Evolutionary conservation across 495 filamentous ascomycete species (phyloP), one percentile per base, ranked within the genome.

Genomic region (Trichoderma erinaceum): DNA sequence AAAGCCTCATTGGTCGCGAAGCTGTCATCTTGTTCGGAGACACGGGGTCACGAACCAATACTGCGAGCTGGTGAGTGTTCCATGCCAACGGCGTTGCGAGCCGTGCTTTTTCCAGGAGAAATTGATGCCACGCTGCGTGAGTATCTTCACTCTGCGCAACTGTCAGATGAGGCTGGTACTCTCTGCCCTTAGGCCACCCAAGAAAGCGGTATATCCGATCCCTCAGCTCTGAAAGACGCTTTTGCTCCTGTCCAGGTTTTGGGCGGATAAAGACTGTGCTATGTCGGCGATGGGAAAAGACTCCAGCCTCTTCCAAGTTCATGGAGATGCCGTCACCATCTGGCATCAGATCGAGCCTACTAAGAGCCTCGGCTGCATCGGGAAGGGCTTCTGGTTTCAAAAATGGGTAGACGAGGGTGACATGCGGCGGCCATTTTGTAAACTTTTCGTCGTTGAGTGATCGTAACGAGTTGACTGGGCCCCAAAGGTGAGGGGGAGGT

Each of bases 381-480:
- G 64, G 32, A 66, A 79, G 65, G 25, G 65, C 16, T 3, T 74
- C 67, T 32, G 71, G 69, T 4, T 75, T 72, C 4, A 86, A 83
- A 68, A 87, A 88, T 12, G 86, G 86, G 69, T 88, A 87, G 2
- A 86, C 70, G 41, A 88, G 69, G 68, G 87, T 88, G 69, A 88
- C 68, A 69, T 88, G 86, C 7, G 85, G 83, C 3, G 85, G 84
- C 86, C 86, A 88, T 76, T 79, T 84, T 38, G 73, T 75, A 70
- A 82, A 83, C 2, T 78, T 79, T 64, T 83, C 83, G 72, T 88
- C 86, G 74, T 87, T 83, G 41, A 84, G 73, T 10, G 76, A 77
- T 25, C 85, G 79, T 10, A 88, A 76, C 32, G 76, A 70, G 68
- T 87, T 79, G 23, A 86, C 63, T 5, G 74, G 56, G 4, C 73